phyloP scores from a whole-genome alignment of 768 basidiomycete genomes.

The Suillus sp. region DNA sequence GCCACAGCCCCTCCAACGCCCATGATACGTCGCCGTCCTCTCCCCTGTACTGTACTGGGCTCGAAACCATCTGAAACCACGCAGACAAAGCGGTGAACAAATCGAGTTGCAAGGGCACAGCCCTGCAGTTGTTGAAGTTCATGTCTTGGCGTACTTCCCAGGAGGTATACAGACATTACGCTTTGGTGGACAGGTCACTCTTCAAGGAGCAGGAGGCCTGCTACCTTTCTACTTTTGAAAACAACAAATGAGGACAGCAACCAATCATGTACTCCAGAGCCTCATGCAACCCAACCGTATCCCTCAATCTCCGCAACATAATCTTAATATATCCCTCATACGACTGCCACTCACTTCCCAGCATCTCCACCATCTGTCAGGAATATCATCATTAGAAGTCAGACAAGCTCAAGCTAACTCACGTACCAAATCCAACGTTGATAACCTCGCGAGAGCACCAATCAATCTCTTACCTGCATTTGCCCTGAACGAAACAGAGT shows the following conservation, averaged over 20 bases:
- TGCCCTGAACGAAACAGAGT: constrained; percentile 57
- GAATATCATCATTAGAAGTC: constrained; percentile 23
- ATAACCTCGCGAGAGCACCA: constrained; percentile 56
- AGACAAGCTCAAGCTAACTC: constrained; percentile 18
- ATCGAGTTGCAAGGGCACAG: too few species aligned
- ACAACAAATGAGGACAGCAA: background rate
- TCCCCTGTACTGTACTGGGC: too few species aligned
- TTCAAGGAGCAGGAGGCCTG: constrained; percentile 82
- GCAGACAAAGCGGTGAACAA: too few species aligned
- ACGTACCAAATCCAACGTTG: constrained; percentile 52
- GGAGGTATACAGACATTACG: constrained; percentile 82
- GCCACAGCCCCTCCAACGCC: background rate
- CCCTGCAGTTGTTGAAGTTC: too few species aligned
- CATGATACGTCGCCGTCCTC: too few species aligned
- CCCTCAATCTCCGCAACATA: constrained; percentile 70
- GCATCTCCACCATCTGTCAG: constrained; percentile 43
- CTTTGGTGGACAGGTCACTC: constrained; percentile 75
- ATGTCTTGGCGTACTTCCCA: constrained; percentile 95
- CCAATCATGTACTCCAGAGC: constrained; percentile 20
- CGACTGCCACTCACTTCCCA: constrained; percentile 57
- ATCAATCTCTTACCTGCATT: constrained; percentile 59
- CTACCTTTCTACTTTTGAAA: constrained; percentile 60
- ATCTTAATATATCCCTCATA: constrained; percentile 75
- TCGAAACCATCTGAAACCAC: too few species aligned
- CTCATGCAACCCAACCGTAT: constrained; percentile 61